phyloP scores from a whole-genome alignment of 2,329 filamentous ascomycete genomes.

The Thermomyces lanuginosus region DNA sequence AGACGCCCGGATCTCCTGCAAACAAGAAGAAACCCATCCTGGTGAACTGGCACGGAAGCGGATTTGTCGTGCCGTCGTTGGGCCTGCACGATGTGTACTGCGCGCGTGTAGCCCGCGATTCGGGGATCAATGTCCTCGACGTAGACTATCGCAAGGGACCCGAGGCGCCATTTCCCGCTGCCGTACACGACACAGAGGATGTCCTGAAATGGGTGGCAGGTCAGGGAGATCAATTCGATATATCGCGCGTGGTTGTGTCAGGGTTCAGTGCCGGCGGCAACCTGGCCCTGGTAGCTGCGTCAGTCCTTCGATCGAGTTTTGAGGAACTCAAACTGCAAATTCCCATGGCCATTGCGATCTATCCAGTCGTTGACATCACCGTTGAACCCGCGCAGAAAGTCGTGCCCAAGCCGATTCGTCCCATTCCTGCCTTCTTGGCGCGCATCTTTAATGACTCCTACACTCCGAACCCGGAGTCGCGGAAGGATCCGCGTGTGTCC shows the following conservation, averaged over 20 bases:
- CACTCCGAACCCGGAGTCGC: conserved; percentile 12
- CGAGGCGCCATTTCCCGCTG: conserved; percentile 23
- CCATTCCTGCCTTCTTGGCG: conserved; percentile 11
- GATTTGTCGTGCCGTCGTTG: conserved; percentile 15
- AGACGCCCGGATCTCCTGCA: not conserved
- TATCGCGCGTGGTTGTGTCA: conserved; percentile 14
- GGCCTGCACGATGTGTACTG: conserved; percentile 16
- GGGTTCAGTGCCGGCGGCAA: conserved; percentile 29
- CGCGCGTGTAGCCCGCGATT: conserved; percentile 9
- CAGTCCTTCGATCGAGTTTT: conserved; percentile 16
- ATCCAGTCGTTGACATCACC: conserved; percentile 13
- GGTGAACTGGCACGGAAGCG: conserved; percentile 17
- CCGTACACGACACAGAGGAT: conserved; percentile 22
- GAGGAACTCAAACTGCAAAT: too few relatives aligned
- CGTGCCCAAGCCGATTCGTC: conserved; percentile 7
- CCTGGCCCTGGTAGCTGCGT: conserved; percentile 20
- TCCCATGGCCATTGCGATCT: conserved; percentile 17
- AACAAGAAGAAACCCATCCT: conserved; percentile 11
- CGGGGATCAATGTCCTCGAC: conserved; percentile 19
- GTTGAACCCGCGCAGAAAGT: conserved; percentile 5
- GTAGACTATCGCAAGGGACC: conserved; percentile 24
- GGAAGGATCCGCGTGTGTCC: conserved; percentile 12
- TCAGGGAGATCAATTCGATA: conserved; percentile 17
- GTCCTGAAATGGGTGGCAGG: conserved; percentile 16
- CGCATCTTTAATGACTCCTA: conserved; percentile 14